Percentiles rank a stretch among this genome's conserved stretches.
Conservation (phyloP, 2,329 filamentous ascomycete genomes). For the Pyricularia pennisetigena region DNA sequence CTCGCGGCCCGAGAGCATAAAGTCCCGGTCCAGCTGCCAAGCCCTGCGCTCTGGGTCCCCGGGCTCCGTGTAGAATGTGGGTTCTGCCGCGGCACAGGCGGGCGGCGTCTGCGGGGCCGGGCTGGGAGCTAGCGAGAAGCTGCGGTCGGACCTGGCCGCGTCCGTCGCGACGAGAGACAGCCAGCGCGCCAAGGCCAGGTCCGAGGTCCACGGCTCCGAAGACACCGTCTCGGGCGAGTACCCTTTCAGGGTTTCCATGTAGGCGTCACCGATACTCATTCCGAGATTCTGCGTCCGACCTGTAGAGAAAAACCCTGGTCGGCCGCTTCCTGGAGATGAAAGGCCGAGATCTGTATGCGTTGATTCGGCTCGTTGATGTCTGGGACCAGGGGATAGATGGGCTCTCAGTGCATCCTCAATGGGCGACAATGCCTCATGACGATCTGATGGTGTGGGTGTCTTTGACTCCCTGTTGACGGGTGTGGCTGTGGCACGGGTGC, state of each 20-base stretch:
- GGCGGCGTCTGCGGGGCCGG: conserved; percentile 6
- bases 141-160: conserved; percentile 20
- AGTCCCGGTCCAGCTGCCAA: conserved; percentile 15
- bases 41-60: neutral
- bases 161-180: conserved; percentile 19
- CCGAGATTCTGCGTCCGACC: neutral
- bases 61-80: conserved; percentile 8
- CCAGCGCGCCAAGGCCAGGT: conserved; percentile 20
- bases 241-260: neutral
- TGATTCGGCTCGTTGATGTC: neutral
- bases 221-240: neutral
- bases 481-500: neutral
- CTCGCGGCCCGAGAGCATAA: conserved; percentile 15
- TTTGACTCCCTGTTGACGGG: neutral
- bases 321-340: neutral
- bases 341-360: neutral
- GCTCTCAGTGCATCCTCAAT: neutral
- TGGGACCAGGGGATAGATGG: neutral
- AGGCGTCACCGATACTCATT: neutral
- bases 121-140: conserved; percentile 12
- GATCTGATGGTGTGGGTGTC: neutral
- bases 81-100: conserved; percentile 12
- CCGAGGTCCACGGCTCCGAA: conserved; percentile 8
- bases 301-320: neutral
- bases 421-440: neutral